These are phyloP conservation scores for Cladosporium sp. DNA, from an alignment of 2,329 filamentous ascomycete genomes.

Conservation along the genomic window DNA sequence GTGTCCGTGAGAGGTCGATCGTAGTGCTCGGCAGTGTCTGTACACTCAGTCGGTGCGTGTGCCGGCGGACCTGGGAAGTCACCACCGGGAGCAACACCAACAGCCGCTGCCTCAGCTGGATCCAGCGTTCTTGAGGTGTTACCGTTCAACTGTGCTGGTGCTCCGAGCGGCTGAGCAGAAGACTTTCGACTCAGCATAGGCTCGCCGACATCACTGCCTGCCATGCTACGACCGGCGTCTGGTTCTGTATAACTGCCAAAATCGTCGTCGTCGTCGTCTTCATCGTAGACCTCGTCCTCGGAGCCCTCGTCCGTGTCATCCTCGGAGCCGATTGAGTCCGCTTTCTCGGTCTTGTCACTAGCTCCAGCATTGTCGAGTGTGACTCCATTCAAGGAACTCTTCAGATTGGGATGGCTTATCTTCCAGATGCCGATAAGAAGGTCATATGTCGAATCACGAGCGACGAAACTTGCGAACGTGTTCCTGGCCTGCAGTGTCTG, in stretches of 20 bases:
- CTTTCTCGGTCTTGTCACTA: constrained; percentile 87
- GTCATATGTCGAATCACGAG: constrained; percentile 92
- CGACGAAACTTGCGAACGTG: constrained; percentile 90
- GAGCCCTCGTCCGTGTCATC: constrained; percentile 55
- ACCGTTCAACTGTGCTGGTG: constrained; percentile 34
- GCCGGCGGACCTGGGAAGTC: constrained; percentile 82
- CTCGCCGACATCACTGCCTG: constrained; percentile 46
- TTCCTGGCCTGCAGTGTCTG: constrained; percentile 93
- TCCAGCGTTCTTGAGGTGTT: constrained; percentile 25
- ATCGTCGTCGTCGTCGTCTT: constrained; percentile 65
- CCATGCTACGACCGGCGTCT: constrained; percentile 43
- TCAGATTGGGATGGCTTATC: constrained; percentile 84
- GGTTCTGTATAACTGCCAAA: constrained; percentile 55
- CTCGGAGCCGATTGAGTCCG: constrained; percentile 52
- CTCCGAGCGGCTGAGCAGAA: constrained; percentile 48
- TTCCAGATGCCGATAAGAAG: constrained; percentile 98
- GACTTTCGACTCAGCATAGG: constrained; percentile 59
- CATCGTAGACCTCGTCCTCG: constrained; percentile 71
- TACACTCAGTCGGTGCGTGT: constrained; percentile 80
- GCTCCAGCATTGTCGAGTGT: constrained; percentile 67
- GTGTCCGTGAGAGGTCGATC: constrained; percentile 83
- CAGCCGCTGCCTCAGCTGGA: constrained; percentile 33
- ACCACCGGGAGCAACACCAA: constrained; percentile 36
- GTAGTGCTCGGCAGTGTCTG: constrained; percentile 71
- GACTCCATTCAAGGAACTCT: constrained; percentile 86